Evolutionary conservation across 345 rosid species (phyloP).

Genomic region (Orychophragmus violaceus): DNA sequence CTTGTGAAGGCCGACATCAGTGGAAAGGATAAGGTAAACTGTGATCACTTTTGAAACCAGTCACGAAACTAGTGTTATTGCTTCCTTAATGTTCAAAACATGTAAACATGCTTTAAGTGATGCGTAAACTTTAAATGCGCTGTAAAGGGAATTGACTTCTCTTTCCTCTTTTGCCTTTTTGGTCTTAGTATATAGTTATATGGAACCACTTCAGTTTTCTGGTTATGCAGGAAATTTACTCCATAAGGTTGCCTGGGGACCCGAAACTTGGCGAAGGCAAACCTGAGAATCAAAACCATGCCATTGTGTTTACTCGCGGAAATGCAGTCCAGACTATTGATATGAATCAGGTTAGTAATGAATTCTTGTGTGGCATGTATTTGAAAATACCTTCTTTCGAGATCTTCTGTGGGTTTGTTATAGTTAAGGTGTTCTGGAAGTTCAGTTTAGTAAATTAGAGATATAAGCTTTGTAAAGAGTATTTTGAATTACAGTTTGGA

Average conservation of each 20-base stretch:
- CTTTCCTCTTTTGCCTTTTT: too few species aligned
- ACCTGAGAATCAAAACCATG: constrained; percentile 97
- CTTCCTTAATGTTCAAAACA: constrained; percentile 14
- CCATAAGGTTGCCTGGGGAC: constrained; percentile 87
- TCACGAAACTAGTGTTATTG: background rate
- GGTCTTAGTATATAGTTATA: too few species aligned
- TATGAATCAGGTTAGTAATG: constrained; percentile 80
- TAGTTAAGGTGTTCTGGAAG: background rate
- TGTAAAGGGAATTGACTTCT: too few species aligned
- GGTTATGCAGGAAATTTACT: constrained; percentile 72
- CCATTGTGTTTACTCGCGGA: constrained; percentile 91
- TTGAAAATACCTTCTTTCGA: background rate
- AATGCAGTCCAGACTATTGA: constrained; percentile 93
- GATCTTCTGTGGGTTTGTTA: constrained; percentile 7
- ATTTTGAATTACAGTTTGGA: background rate
- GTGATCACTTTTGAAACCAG: constrained; percentile 10
- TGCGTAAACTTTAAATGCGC: background rate
- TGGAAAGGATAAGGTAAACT: constrained; percentile 87
- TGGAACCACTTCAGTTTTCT: too few species aligned
- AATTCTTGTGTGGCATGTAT: too few species aligned
- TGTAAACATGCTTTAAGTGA: background rate
- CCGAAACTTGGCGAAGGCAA: constrained; percentile 97
- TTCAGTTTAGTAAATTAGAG: background rate
- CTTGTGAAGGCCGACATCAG: constrained; percentile 91
- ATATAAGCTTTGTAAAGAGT: constrained; percentile 6